These are phyloP conservation scores for Adansonia digitata DNA, from an alignment of 345 rosid species.

Conservation along the genomic window DNA sequence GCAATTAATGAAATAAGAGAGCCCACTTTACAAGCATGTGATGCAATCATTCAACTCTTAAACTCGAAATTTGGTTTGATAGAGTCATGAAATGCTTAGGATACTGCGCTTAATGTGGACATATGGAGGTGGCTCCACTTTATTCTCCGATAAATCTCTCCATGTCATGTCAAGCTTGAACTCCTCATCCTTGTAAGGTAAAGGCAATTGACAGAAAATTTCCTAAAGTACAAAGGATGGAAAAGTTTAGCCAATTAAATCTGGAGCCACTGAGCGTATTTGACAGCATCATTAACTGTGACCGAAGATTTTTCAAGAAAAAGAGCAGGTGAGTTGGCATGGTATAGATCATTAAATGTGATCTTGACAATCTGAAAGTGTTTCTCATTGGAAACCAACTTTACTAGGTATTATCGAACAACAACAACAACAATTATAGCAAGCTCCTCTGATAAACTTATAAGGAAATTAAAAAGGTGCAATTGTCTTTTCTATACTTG, in stretches of 20 bases:
- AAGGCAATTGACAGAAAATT: conserved; percentile 67
- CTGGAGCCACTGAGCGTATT: background rate
- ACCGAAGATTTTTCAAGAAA: background rate
- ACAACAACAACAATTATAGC: background rate
- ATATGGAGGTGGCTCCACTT: conserved; percentile 75
- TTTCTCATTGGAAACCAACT: background rate
- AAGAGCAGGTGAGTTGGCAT: background rate
- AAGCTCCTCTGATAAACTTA: background rate
- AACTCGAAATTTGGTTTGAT: background rate
- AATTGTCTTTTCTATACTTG: background rate
- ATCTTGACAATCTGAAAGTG: background rate
- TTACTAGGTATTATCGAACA: background rate
- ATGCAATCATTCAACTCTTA: background rate
- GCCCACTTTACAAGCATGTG: background rate
- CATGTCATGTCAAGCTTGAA: conserved; percentile 69
- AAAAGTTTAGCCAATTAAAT: conserved; percentile 19
- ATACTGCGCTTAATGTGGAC: conserved; percentile 93
- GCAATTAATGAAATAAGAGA: background rate
- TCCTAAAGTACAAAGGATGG: conserved; percentile 38
- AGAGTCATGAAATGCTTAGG: conserved; percentile 35
- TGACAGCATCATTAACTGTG: background rate
- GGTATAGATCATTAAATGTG: background rate
- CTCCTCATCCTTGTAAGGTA: conserved; percentile 79
- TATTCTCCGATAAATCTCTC: conserved; percentile 48
- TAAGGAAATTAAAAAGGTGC: background rate